Evolutionary conservation across 805 yeast species (phyloP).

Genomic region (Saturnispora halmiae): DNA sequence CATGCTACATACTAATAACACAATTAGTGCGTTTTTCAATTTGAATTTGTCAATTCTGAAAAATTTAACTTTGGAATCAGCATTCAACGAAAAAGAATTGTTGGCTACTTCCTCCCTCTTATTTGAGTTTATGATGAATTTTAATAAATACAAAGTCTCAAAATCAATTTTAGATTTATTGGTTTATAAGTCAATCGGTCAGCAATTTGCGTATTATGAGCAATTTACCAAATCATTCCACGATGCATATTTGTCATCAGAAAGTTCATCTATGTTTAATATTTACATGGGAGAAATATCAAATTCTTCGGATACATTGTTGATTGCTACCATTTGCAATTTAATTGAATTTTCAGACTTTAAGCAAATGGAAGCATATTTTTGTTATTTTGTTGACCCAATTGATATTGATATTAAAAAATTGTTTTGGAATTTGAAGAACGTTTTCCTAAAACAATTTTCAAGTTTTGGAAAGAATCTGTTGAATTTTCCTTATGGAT

Average conservation of each 20-base stretch:
- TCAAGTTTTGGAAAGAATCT: conserved; percentile 27
- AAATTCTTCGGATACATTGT: conserved; percentile 24
- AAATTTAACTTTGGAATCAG: neutral
- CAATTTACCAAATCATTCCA: conserved; percentile 25
- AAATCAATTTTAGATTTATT: conserved; percentile 24
- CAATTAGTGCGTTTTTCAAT: conserved; percentile 26
- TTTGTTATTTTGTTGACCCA: conserved; percentile 22
- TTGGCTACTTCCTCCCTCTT: conserved; percentile 1
- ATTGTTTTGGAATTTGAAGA: conserved; percentile 27
- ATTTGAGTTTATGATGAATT: conserved; percentile 1
- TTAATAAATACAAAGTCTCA: neutral
- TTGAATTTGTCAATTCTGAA: conserved; percentile 17
- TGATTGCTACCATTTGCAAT: conserved; percentile 32
- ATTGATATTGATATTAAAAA: conserved; percentile 17
- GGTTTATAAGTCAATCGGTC: neutral
- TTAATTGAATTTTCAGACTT: conserved; percentile 34
- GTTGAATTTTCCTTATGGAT: conserved; percentile 31
- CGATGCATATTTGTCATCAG: conserved; percentile 32
- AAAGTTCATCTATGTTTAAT: conserved; percentile 32
- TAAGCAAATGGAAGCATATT: conserved; percentile 26
- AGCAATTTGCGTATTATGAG: conserved; percentile 27
- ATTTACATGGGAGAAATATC: conserved; percentile 30
- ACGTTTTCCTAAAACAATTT: conserved; percentile 38
- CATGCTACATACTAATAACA: conserved; percentile 32
- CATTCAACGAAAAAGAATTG: conserved; percentile 1